These are phyloP conservation scores for Verticillium alfalfae DNA, from an alignment of 2,329 filamentous ascomycete genomes.

Conservation along the genomic window DNA sequence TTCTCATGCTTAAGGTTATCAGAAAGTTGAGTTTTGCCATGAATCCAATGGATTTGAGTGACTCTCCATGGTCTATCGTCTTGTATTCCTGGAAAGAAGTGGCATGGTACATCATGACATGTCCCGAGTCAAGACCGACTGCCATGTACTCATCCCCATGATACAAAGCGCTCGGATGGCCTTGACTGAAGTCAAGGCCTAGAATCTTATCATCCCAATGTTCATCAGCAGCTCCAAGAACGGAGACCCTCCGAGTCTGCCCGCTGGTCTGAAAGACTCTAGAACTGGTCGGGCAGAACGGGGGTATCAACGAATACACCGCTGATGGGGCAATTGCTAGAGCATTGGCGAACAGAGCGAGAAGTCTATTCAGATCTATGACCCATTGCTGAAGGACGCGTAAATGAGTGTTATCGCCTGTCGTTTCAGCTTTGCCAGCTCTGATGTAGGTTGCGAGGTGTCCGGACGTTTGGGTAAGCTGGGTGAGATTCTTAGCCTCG, in stretches of 20 bases:
- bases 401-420: slow-evolving; percentile 10
- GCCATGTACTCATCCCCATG: slow-evolving; percentile 21
- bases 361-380: slow-evolving; percentile 21
- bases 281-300: slow-evolving; percentile 23
- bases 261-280: slow-evolving; percentile 13
- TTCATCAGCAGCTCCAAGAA: slow-evolving; percentile 15
- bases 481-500: not conserved
- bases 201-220: slow-evolving; percentile 25
- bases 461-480: not conserved
- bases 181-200: slow-evolving; percentile 18
- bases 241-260: slow-evolving; percentile 9
- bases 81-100: slow-evolving; percentile 20
- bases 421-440: slow-evolving; percentile 9
- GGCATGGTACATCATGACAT: slow-evolving; percentile 16
- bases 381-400: slow-evolving; percentile 18
- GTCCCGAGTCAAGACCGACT: slow-evolving; percentile 16
- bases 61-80: slow-evolving; percentile 19
- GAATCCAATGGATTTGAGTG: slow-evolving; percentile 23
- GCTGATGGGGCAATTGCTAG: slow-evolving; percentile 19
- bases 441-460: slow-evolving; percentile 12
- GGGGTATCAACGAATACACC: slow-evolving; percentile 23
- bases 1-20: slow-evolving; percentile 21
- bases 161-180: slow-evolving; percentile 15
- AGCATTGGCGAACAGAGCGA: slow-evolving; percentile 21
- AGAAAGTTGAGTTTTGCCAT: slow-evolving; percentile 19